A percentile compares a stretch with the other conserved stretches of the same genome.
These are phyloP conservation scores for Vitis amurensis DNA, from an alignment of 164 flowering plant genomes.

Conservation along the genomic window DNA sequence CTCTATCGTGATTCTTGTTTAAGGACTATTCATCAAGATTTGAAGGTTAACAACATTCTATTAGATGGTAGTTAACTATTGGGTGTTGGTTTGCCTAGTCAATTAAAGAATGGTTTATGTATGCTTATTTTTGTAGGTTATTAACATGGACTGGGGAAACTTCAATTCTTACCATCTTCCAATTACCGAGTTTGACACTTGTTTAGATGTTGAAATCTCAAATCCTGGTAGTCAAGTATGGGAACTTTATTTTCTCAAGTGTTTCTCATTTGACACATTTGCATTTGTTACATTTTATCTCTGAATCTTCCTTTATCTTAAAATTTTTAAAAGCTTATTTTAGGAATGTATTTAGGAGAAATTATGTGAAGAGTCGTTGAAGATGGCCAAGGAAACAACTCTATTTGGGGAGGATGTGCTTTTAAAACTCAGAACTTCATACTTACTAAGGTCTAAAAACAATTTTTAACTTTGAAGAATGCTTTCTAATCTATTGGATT, in stretches of 20 bases:
- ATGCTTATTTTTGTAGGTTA: constrained; percentile 33
- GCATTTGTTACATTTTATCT: neutral
- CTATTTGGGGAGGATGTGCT: constrained; percentile 59
- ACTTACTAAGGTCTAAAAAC: constrained; percentile 39
- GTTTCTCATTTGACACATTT: neutral
- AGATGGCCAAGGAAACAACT: constrained; percentile 53
- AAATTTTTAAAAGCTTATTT: constrained; percentile 61
- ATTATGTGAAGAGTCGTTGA: constrained; percentile 54
- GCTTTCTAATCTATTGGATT: neutral
- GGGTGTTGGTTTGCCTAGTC: neutral
- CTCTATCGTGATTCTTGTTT: no score
- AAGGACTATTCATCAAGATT: no score
- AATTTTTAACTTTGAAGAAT: neutral
- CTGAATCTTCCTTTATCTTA: constrained; percentile 13
- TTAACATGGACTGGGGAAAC: constrained; percentile 59
- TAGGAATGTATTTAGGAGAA: constrained; percentile 71
- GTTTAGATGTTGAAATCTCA: constrained; percentile 53
- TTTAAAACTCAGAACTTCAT: constrained; percentile 42
- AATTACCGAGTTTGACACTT: constrained; percentile 48
- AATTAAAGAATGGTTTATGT: neutral
- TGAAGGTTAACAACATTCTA: no score
- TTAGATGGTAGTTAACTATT: constrained; percentile 30
- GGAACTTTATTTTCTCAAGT: neutral
- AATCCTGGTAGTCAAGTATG: constrained; percentile 54
- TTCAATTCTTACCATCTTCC: constrained; percentile 53